Evolutionary conservation across 306 rosid species (phyloP), one percentile per base, ranked within the genome.

Genomic region (Gynostemma pentaphyllum): DNA sequence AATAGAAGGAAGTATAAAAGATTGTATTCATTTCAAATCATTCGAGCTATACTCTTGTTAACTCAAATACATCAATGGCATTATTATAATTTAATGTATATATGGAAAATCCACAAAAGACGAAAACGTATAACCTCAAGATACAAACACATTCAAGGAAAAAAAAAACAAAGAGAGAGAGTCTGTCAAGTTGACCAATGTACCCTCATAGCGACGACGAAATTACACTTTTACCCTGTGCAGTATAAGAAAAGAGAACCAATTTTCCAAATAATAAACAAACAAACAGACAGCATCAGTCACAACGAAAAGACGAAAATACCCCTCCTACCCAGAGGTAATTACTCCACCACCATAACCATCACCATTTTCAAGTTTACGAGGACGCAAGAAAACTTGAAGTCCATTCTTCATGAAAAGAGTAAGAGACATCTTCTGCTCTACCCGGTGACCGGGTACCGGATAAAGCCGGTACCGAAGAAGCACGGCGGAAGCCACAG

Each of bases 381-480:
- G 98, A 28, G 95, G 85, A 4, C 40, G 62, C 78, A 92, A 24
- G 67, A 74, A 74, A 68, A 92, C 95, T 4, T 61, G 81, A 2
- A 92, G 89, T 9, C 98, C 98, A 18, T 82, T 59, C 79, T 88
- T 88, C 98, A 88, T 88, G 79, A 92, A 92, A 5, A 92, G 79
- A 0, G 95, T 84, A 14, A 92, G 88, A 0, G 98, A 88, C 95
- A 91, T 88, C 77, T 92, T 92, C 75, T 92, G 98, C 78, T 85
- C 88, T 15, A 84, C 95, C 5, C 67, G 78, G 76, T 82, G 91
- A 68, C 85, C 90, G 69, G 96, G 98, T 70, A 82, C 98, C 9
- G 52, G 83, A 0, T 73, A 70, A n/a, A 86, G 55, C 75, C 88
- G 94, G 80, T 84, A 88, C 26, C 87, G 89, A 26, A 92, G 66